A percentile compares a stretch with the other conserved stretches of the same genome.
These are phyloP conservation scores for Solanum medicagineum DNA, from an alignment of 257 asterid genomes.

Conservation along the genomic window DNA sequence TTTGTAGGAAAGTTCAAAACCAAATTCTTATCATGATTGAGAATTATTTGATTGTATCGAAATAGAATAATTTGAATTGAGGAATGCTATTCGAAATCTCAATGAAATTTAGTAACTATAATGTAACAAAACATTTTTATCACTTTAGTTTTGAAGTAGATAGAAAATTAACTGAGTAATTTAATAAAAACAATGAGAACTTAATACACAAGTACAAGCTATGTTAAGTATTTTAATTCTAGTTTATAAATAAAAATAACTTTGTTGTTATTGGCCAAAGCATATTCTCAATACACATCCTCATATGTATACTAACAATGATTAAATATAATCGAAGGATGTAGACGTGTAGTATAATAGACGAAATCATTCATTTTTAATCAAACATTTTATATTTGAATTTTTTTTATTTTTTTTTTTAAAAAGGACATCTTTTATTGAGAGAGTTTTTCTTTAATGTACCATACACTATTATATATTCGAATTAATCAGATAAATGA, in stretches of 20 bases:
- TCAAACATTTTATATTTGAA: not conserved
- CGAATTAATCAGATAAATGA: not conserved
- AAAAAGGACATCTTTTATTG: too few species aligned
- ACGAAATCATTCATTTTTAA: not conserved
- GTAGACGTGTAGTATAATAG: not conserved
- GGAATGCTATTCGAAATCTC: not conserved
- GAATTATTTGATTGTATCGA: not conserved
- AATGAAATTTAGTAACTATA: not conserved
- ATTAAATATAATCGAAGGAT: not conserved
- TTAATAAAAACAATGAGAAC: not conserved
- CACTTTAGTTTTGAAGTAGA: not conserved
- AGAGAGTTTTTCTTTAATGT: not conserved
- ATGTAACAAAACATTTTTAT: not conserved
- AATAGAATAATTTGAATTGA: not conserved
- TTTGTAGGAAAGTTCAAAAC: not conserved
- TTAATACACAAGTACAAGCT: not conserved
- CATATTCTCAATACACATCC: not conserved
- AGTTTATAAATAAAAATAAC: not conserved
- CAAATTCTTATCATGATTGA: not conserved
- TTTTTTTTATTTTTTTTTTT: too few species aligned
- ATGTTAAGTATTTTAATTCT: not conserved
- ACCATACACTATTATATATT: not conserved
- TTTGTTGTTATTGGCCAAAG: not conserved
- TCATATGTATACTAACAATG: not conserved
- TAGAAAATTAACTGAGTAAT: not conserved